Percentiles rank a stretch among this genome's conserved stretches.
These are phyloP conservation scores for Paramecium sonneborni DNA, from an alignment of 73 alveolate species.

Conservation along the genomic window DNA sequence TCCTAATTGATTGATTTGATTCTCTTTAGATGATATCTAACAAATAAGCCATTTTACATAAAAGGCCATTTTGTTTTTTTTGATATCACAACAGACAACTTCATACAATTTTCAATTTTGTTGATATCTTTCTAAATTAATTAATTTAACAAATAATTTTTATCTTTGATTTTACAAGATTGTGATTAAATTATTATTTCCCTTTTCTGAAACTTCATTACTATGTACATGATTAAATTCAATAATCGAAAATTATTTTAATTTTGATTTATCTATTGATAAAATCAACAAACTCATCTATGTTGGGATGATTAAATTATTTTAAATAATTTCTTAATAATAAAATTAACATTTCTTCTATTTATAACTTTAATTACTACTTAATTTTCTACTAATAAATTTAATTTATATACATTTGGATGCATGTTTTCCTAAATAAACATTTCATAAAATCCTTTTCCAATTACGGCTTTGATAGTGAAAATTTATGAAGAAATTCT, in stretches of 20 bases:
- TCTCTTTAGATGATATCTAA: neutral
- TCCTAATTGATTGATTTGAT: neutral
- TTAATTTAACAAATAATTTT: neutral
- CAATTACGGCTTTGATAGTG: slow-evolving; percentile 43
- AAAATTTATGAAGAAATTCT: slow-evolving; percentile 28
- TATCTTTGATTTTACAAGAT: neutral
- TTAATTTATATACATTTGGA: neutral
- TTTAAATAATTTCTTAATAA: slow-evolving; percentile 56
- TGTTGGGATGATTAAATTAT: slow-evolving; percentile 64
- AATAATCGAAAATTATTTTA: neutral
- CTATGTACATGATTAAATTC: neutral
- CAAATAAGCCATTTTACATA: neutral
- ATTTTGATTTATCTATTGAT: neutral
- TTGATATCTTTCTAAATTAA: neutral
- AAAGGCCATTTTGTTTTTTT: neutral
- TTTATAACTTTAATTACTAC: slow-evolving; percentile 62
- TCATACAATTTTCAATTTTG: neutral
- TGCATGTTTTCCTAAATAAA: slow-evolving; percentile 58
- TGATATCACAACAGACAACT: neutral
- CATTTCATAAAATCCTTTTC: slow-evolving; percentile 63
- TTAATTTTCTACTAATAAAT: slow-evolving; percentile 9
- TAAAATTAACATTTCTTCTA: neutral
- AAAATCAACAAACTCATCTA: slow-evolving; percentile 60
- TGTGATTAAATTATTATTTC: neutral
- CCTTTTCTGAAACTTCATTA: neutral